Evolutionary conservation across 1,284 basidiomycete species (phyloP), one percentile per base, ranked within the genome.

Genomic region (Ceratobasidium sp.): DNA sequence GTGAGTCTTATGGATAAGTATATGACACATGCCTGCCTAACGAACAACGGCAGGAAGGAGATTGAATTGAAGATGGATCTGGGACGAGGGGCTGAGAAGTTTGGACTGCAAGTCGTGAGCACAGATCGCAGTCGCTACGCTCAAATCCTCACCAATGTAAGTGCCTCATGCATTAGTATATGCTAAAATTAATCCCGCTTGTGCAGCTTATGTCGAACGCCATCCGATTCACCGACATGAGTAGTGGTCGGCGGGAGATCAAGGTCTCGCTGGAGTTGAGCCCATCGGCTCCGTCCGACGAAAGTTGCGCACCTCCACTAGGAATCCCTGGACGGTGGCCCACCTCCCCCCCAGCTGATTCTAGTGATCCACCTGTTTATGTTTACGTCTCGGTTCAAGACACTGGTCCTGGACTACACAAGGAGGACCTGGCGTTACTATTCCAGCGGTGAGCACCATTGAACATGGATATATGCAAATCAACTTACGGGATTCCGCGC

Each of bases 391-490:
- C 75, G 6, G 75, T 76, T 4, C 56, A 73, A 64, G 75, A 76
- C 54, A 75, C 75, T 8, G 75, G 75, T 0, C 75, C 75, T n/a
- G 75, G 75, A 0, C 53, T 76, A n/a, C 73, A 74, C 20, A 73
- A 73, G 7, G 75, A 73, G 8, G 75, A 75, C 54, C 56, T 76
- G n/a, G 64, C 52, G 27, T 22, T 67, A 12, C 22, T 67, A 22
- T 67, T 67, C 64, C 64, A 67, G 13, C n/a, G 64, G 52, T 57
- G 49, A 13, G 64, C 73, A n/a, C 31, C 68, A 20, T 74, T 72
- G 20, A 69, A 73, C 35, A 43, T 72, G 69, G 71, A 72, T 31
- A 62, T 34, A 29, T 22, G 43, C 17, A 38, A 13, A 15, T 13
- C 15, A 34, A 17, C 10, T 15, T 38, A 40, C 60, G 12, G 35